Evolutionary conservation across 2,329 filamentous ascomycete genomes (phyloP), one percentile per base, ranked within the genome.

Genomic region (Fusarium lateritium): DNA sequence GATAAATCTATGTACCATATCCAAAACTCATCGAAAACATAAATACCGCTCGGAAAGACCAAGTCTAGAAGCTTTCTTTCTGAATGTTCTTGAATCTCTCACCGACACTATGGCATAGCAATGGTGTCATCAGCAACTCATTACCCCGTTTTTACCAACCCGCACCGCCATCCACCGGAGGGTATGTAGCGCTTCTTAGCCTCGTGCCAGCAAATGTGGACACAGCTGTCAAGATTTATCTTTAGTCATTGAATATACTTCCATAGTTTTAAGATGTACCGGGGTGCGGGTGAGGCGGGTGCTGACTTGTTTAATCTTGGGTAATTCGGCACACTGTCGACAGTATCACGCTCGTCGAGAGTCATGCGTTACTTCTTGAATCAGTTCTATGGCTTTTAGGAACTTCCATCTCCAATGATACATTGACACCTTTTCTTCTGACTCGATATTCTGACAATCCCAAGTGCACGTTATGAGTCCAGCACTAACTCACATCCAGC

Each of bases 401-500:
- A 7, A 10, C n/a, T 28, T 46, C 3, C 6, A 10, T 21, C 9
- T 15, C 15, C 9, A 17, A 9, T n/a, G n/a, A 42, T 39, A 5
- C 13, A 6, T 28, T 22, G 13, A 26, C 11, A 10, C 10, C 17
- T n/a, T 17, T 22, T 21, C 13, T 13, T 5, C 21, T 19, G n/a
- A 8, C 11, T 2, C 11, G 39, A 40, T 40, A 24, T 11, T 4
- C 21, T 26, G 26, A 26, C 26, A 26, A 26, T 26, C 19, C 19
- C 19, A 19, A 3, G 19, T 19, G 2, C 19, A 5, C 24, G 2
- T 7, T 24, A 24, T 3, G 10, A 28, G 10, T 10, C 28, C 28
- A 28, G 7, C 24, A 7, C 15, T 7, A 10, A 21, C 13, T 31
- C 1, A 73, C 69, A 79, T 75, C 77, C 77, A 79, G 2, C 78